These are phyloP conservation scores for Hypoxylon sp. DNA, from an alignment of 2,329 filamentous ascomycete species.

Conservation along the genomic window DNA sequence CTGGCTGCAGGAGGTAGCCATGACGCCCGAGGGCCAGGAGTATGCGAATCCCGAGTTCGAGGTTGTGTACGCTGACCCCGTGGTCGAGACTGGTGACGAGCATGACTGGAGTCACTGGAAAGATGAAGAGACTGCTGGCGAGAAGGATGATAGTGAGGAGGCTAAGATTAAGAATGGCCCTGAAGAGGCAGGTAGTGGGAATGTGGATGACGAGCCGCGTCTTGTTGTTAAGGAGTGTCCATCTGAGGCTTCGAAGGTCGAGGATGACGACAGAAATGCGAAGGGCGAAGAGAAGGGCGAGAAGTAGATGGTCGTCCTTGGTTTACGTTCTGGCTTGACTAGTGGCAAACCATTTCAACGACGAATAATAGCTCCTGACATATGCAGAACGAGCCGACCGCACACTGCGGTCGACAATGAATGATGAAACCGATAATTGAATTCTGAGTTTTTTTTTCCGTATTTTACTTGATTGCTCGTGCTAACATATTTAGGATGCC, in stretches of 20 bases:
- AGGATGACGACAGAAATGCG: background rate
- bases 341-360: background rate
- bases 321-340: constrained; percentile 6
- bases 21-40: constrained; percentile 52
- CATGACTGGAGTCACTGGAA: constrained; percentile 50
- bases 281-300: constrained; percentile 3
- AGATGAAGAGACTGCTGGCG: constrained; percentile 2
- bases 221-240: constrained; percentile 13
- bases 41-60: constrained; percentile 61
- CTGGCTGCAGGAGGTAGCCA: constrained; percentile 72
- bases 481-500: background rate
- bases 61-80: constrained; percentile 48
- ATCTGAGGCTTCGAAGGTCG: background rate
- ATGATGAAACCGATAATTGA: background rate
- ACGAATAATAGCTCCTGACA: background rate
- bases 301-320: background rate
- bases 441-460: constrained; percentile 1
- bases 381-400: background rate
- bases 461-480: background rate
- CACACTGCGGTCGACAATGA: background rate
- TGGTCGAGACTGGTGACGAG: constrained; percentile 37
- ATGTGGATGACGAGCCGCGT: background rate
- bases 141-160: constrained; percentile 6
- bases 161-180: constrained; percentile 5
- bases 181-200: background rate